Evolutionary conservation across 2,329 filamentous ascomycete genomes (phyloP).

Genomic region (Calonectria crousiana): DNA sequence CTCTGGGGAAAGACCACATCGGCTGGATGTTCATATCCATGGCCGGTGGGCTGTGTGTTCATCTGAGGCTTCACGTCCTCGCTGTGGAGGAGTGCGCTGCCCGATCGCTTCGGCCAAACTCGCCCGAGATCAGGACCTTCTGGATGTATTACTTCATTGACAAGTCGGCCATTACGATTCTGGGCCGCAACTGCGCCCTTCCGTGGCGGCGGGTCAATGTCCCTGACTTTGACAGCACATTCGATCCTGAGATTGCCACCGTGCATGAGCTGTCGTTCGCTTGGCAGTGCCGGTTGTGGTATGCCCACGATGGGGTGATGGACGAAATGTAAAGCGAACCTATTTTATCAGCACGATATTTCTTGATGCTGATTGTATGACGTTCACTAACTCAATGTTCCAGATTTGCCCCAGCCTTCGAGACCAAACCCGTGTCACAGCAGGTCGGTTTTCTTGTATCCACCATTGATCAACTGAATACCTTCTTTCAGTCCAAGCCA

Average conservation of each 20-base stretch:
- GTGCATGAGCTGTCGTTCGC: background rate
- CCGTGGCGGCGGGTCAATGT: background rate
- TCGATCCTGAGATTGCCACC: background rate
- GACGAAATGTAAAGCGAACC: background rate
- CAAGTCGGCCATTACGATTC: background rate
- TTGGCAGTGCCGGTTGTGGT: background rate
- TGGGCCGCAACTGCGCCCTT: background rate
- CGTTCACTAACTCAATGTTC: background rate
- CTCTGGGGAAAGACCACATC: background rate
- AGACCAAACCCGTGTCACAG: background rate
- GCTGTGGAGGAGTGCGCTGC: background rate
- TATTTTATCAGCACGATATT: background rate
- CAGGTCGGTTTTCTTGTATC: background rate
- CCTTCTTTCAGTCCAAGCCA: background rate
- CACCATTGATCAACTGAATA: background rate
- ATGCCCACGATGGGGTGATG: background rate
- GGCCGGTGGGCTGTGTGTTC: background rate
- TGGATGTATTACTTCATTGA: constrained; percentile 7
- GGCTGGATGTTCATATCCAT: constrained; percentile 5
- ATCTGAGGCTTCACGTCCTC: background rate
- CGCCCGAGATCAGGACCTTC: background rate
- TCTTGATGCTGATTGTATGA: background rate
- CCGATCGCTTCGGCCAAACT: background rate
- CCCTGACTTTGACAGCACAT: background rate
- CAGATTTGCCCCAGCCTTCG: background rate